These are phyloP conservation scores for Ceratocystis colombiana DNA, from an alignment of 2,329 filamentous ascomycete species.

Conservation along the genomic window DNA sequence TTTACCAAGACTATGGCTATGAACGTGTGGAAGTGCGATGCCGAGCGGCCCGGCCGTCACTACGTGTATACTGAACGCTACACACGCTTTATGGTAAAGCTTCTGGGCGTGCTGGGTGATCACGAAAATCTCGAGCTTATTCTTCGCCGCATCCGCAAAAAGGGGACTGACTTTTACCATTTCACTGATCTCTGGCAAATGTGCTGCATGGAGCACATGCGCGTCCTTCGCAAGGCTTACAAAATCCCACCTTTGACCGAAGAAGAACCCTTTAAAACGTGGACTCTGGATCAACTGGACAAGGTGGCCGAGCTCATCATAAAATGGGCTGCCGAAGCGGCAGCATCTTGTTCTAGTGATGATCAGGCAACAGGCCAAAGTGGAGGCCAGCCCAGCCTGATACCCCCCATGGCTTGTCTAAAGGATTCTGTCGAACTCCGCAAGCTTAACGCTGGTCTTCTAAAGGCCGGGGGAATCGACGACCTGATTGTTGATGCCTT, in stretches of 20 bases:
- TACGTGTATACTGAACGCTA: conserved; percentile 88
- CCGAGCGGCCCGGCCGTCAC: conserved; percentile 71
- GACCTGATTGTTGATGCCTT: conserved; percentile 92
- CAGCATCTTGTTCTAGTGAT: neutral
- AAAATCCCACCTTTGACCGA: conserved; percentile 36
- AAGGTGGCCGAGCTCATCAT: conserved; percentile 45
- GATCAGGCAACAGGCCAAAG: conserved; percentile 7
- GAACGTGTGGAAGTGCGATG: conserved; percentile 90
- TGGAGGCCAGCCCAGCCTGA: neutral
- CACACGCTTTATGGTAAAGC: conserved; percentile 65
- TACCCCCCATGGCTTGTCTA: conserved; percentile 42
- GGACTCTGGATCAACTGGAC: conserved; percentile 48
- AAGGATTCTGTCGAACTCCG: conserved; percentile 51
- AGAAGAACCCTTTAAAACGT: conserved; percentile 47
- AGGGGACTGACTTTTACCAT: conserved; percentile 63
- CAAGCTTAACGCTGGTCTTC: conserved; percentile 72
- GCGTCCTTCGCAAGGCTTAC: conserved; percentile 43
- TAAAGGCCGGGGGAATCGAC: conserved; percentile 77
- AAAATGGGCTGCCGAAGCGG: conserved; percentile 38
- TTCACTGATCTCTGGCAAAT: conserved; percentile 51
- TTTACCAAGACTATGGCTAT: conserved; percentile 93
- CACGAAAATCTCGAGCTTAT: conserved; percentile 66
- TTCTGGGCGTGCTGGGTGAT: conserved; percentile 66
- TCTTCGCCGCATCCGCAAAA: conserved; percentile 68
- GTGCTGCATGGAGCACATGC: conserved; percentile 45